phyloP scores from a whole-genome alignment of 2,329 filamentous ascomycete genomes.

The Cercospora brassicicola region DNA sequence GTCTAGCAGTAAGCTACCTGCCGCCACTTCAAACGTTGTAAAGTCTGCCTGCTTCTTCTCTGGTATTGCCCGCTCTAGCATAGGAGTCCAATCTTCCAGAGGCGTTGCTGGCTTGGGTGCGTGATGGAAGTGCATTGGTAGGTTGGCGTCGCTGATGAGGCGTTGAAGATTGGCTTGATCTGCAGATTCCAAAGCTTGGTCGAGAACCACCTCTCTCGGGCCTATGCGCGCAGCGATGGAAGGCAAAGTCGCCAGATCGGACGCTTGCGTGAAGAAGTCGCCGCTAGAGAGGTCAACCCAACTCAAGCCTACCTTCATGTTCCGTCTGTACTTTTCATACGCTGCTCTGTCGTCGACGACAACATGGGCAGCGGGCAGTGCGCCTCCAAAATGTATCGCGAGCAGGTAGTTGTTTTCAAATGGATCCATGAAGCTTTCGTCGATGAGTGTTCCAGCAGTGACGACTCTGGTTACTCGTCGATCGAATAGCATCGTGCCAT shows the following conservation, averaged over 20 bases:
- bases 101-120: slow-evolving; percentile 45
- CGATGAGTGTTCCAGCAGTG: slow-evolving; percentile 91
- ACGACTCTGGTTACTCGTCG: slow-evolving; percentile 82
- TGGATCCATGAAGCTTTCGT: slow-evolving; percentile 95
- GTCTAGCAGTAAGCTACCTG: slow-evolving; percentile 76
- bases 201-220: slow-evolving; percentile 80
- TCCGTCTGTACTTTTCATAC: slow-evolving; percentile 40
- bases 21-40: slow-evolving; percentile 66
- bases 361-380: slow-evolving; percentile 11
- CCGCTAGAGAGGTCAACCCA: slow-evolving; percentile 97
- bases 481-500: slow-evolving; percentile 79
- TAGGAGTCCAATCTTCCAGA: slow-evolving; percentile 67
- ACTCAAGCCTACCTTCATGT: slow-evolving; percentile 67
- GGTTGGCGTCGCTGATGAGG: slow-evolving; percentile 48
- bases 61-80: slow-evolving; percentile 73
- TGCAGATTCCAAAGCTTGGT: slow-evolving; percentile 55
- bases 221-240: slow-evolving; percentile 79
- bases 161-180: slow-evolving; percentile 30
- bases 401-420: slow-evolving; percentile 92
- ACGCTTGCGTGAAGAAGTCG: slow-evolving; percentile 82
- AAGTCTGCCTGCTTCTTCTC: slow-evolving; percentile 58
- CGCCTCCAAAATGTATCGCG: slow-evolving; percentile 64
- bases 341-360: slow-evolving; percentile 29
- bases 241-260: slow-evolving; percentile 69
- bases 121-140: slow-evolving; percentile 72